Evolutionary conservation across 176 grass and related monocot species (phyloP), one percentile per base, ranked within the genome.

Genomic region (Avena insularis): DNA sequence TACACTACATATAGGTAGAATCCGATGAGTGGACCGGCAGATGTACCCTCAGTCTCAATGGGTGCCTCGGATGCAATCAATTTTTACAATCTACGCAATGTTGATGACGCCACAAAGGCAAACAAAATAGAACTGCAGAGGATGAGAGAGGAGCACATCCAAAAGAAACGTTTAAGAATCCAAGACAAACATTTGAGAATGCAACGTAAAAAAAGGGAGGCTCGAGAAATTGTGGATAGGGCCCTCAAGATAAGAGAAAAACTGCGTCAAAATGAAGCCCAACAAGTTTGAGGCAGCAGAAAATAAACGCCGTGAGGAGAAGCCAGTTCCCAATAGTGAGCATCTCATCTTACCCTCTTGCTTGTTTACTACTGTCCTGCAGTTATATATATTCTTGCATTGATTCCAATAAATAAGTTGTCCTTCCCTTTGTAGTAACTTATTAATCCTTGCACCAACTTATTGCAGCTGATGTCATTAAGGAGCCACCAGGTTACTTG

Each of bases 381-480:
- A 35, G 16, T 14, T 82, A 35, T 70, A 0, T 71, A 19, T 12
- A 36, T 64, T 14, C 33, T 60, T 14, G 38, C 38, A 40, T 40
- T 40, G 38, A 0, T 25, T 2, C 8, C 8, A 25, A 40, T 21
- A 21, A 14, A 10, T 71, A 60, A 40, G 35, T 25, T 60, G 19
- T 40, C 6, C 38, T 14, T 79, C 1, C 33, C 19, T 79, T 60
- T 43, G 6, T 60, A 40, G 38, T 40, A 60, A 79, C 20, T 65
- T 40, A 40, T 1, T 23, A 77, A 3, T 77, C 6, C 4, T 9
- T 64, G 2, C 69, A 51, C 72, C 58, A 65, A 85, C 47, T 65
- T 78, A 9, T 40, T 85, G 83, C 74, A 85, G 73, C 5, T 77
- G 83, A 78, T 31, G 31, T 12, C 20, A 67, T 66, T 17, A 11